phyloP scores from a whole-genome alignment of 345 rosid genomes.

The Eucalyptus curtisii region DNA sequence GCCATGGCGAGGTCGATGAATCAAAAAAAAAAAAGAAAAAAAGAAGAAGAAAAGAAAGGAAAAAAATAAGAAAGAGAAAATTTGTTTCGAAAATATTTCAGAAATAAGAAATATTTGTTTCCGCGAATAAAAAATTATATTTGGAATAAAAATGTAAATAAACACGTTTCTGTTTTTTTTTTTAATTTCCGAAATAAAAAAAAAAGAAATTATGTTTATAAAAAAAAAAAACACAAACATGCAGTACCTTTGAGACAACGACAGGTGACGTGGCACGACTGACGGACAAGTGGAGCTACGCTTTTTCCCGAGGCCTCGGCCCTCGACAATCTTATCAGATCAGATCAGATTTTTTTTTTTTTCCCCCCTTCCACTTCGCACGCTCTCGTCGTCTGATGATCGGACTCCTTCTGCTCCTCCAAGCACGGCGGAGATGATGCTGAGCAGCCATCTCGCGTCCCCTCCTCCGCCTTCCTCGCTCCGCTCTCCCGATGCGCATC shows the following conservation, averaged over 20 bases:
- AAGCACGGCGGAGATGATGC: background rate
- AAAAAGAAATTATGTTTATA: no score
- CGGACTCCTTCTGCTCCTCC: background rate
- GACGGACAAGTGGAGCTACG: background rate
- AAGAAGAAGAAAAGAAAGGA: no score
- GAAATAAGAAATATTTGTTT: no score
- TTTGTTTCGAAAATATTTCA: no score
- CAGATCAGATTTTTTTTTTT: background rate
- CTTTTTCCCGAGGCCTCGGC: background rate
- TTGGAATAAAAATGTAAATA: no score
- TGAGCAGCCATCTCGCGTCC: background rate
- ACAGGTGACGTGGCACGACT: background rate
- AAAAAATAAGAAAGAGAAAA: no score
- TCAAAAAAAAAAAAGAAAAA: no score
- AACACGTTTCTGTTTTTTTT: no score
- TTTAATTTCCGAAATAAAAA: no score
- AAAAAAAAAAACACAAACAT: no score
- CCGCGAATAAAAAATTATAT: no score
- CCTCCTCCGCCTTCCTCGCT: background rate
- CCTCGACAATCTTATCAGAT: background rate
- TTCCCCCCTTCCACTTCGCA: background rate
- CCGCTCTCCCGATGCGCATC: background rate
- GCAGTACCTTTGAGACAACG: background rate
- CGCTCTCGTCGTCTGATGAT: background rate
- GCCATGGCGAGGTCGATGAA: no score